Evolutionary conservation across 768 basidiomycete species (phyloP).

Genomic region (Tulasnella sp.): DNA sequence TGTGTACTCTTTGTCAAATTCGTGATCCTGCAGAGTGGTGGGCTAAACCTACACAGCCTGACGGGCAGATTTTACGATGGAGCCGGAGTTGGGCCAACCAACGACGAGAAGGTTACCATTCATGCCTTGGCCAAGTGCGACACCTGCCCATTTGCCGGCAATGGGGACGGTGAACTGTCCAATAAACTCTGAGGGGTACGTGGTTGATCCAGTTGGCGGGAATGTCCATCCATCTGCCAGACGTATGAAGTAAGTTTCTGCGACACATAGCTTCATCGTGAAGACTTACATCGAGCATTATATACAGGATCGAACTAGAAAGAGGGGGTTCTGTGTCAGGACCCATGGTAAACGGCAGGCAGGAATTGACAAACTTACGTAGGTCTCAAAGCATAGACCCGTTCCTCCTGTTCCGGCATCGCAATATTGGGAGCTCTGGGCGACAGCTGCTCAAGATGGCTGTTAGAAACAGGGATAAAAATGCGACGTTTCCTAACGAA

Average conservation of each 20-base stretch:
- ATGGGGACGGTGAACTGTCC: conserved; percentile 54
- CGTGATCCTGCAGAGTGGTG: conserved; percentile 29
- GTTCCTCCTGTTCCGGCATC: conserved; percentile 5
- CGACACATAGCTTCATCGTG: neutral
- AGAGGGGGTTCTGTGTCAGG: too few relatives aligned
- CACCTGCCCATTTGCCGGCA: conserved; percentile 40
- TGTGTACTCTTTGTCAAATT: neutral
- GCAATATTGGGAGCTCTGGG: conserved; percentile 2
- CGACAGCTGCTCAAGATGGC: neutral
- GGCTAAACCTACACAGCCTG: conserved; percentile 41
- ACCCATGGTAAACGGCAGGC: too few relatives aligned
- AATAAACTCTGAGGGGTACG: conserved; percentile 42
- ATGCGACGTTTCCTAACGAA: neutral
- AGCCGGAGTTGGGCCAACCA: conserved; percentile 49
- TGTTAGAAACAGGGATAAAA: neutral
- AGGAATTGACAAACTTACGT: neutral
- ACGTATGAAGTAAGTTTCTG: neutral
- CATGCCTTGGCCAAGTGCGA: conserved; percentile 33
- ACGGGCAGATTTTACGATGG: conserved; percentile 47
- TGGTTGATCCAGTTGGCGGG: neutral
- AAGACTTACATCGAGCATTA: neutral
- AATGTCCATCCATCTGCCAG: conserved; percentile 5
- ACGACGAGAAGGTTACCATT: conserved; percentile 48
- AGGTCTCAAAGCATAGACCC: conserved; percentile 4
- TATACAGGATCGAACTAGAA: conserved; percentile 4